Evolutionary conservation across 2,329 filamentous ascomycete species (phyloP).

Genomic region (Penicillium crustosum): DNA sequence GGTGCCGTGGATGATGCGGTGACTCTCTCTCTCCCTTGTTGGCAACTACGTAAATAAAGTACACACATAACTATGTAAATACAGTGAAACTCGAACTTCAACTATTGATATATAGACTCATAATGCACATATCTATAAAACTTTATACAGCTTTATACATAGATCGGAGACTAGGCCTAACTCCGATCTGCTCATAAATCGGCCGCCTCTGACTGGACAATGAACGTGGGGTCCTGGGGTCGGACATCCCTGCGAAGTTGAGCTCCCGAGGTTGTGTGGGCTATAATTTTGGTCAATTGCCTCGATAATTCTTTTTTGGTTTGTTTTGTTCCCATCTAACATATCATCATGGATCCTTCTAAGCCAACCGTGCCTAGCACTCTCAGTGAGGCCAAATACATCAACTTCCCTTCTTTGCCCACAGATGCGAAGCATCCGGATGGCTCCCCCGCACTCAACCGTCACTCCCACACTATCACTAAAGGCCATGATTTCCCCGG

Average conservation of each 20-base stretch:
- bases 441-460: conserved; percentile 70
- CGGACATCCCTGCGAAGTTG: conserved; percentile 7
- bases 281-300: conserved; percentile 3
- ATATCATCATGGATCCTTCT: conserved; percentile 25
- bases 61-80: not conserved
- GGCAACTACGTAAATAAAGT: not conserved
- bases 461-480: conserved; percentile 81
- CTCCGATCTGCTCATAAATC: conserved; percentile 14
- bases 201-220: conserved; percentile 6
- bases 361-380: conserved; percentile 25
- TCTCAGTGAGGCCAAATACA: conserved; percentile 52
- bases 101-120: not conserved
- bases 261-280: conserved; percentile 2
- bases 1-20: not conserved
- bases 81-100: not conserved
- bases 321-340: not conserved
- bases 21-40: not conserved
- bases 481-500: conserved; percentile 86
- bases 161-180: conserved; percentile 3
- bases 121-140: not conserved
- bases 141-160: not conserved
- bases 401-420: conserved; percentile 58
- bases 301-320: not conserved
- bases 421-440: conserved; percentile 53
- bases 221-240: conserved; percentile 9